A percentile compares a stretch with the other conserved stretches of the same genome.
Evolutionary conservation across 768 basidiomycete genomes (phyloP).

Genomic region (Hygrocybe coccinea): DNA sequence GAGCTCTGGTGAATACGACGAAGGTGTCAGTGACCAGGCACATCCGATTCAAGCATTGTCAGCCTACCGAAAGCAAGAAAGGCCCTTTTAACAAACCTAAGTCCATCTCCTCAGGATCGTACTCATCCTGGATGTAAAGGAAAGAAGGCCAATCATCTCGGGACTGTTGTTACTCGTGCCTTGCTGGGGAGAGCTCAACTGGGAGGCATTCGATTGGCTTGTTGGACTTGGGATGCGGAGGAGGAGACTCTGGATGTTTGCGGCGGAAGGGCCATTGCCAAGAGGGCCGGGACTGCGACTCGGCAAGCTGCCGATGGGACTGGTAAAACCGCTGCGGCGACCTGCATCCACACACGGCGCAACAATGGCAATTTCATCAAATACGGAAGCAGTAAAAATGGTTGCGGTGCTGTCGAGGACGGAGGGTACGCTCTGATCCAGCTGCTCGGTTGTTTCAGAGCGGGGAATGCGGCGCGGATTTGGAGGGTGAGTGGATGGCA

Average conservation of each 20-base stretch:
- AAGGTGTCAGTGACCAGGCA: too few relatives aligned
- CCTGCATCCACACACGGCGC: constrained; percentile 49
- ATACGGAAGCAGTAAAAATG: constrained; percentile 50
- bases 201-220: constrained; percentile 20
- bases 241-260: constrained; percentile 41
- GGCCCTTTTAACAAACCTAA: too few relatives aligned
- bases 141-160: too few relatives aligned
- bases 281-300: constrained; percentile 65
- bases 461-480: constrained; percentile 75
- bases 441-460: constrained; percentile 64
- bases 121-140: too few relatives aligned
- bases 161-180: too few relatives aligned
- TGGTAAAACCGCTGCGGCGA: constrained; percentile 53
- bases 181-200: too few relatives aligned
- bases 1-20: too few relatives aligned
- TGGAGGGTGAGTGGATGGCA: constrained; percentile 29
- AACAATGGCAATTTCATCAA: constrained; percentile 53
- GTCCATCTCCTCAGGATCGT: too few relatives aligned
- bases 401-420: constrained; percentile 81
- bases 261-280: constrained; percentile 32
- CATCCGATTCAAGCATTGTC: too few relatives aligned
- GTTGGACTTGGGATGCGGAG: constrained; percentile 41
- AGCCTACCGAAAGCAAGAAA: too few relatives aligned
- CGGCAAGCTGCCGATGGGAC: constrained; percentile 64
- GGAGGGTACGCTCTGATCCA: constrained; percentile 78